Conservation (phyloP, 73 alveolate species). For the Paramecium sonneborni region DNA sequence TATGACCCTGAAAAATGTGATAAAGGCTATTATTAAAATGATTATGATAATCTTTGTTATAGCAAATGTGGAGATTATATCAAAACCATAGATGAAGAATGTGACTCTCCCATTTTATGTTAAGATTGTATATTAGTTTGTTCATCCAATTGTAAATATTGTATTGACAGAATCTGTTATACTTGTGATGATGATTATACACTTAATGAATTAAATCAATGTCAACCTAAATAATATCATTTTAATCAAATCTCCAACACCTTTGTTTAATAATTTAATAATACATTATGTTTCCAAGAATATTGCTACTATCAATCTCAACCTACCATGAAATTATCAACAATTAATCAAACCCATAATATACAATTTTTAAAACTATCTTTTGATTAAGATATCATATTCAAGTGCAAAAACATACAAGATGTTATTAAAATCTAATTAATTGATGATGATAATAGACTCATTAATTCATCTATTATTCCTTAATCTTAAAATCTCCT, state of each 20-base stretch:
- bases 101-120: background rate
- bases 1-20: background rate
- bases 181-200: background rate
- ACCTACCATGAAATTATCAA: background rate
- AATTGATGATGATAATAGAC: background rate
- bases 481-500: background rate
- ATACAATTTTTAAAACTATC: background rate
- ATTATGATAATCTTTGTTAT: conserved; percentile 33
- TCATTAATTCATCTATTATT: background rate
- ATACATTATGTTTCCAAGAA: background rate
- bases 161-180: background rate
- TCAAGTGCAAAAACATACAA: background rate
- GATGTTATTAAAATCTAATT: background rate
- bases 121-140: background rate
- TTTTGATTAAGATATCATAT: background rate
- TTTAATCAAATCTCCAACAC: background rate
- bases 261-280: background rate
- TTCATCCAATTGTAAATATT: background rate
- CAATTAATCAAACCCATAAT: background rate
- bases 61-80: background rate
- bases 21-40: background rate
- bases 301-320: background rate
- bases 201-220: background rate
- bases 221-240: background rate
- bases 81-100: background rate